Evolutionary conservation across 73 alveolate species (phyloP).

Genomic region (Tetrahymena malaccensis): DNA sequence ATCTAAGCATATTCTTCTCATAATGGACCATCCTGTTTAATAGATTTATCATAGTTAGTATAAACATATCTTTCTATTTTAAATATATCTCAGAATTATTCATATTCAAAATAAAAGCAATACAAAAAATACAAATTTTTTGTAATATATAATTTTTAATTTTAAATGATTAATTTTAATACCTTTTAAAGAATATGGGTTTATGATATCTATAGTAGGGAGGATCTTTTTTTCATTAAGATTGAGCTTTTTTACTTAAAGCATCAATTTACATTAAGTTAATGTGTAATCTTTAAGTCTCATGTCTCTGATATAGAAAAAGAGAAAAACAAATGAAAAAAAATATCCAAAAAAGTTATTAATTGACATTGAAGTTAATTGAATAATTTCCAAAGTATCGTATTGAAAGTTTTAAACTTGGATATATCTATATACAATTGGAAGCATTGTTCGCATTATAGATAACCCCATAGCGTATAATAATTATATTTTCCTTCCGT

Average conservation of each 20-base stretch:
- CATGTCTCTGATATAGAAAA: background rate
- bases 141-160: no score
- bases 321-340: background rate
- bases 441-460: background rate
- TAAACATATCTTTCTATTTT: no score
- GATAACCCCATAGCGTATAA: background rate
- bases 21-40: background rate
- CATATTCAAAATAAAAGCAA: no score
- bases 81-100: no score
- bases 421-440: background rate
- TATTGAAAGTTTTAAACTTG: background rate
- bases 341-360: background rate
- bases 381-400: background rate
- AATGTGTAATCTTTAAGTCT: background rate
- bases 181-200: background rate
- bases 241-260: background rate
- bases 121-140: no score
- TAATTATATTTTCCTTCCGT: background rate
- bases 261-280: background rate
- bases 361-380: background rate
- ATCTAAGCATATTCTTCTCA: background rate
- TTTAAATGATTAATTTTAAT: no score
- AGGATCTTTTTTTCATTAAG: background rate
- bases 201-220: background rate
- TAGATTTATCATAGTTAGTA: no score